Base-by-base conservation (phyloP, 2,329 filamentous ascomycete species). In the Penicillium olsonii region DNA sequence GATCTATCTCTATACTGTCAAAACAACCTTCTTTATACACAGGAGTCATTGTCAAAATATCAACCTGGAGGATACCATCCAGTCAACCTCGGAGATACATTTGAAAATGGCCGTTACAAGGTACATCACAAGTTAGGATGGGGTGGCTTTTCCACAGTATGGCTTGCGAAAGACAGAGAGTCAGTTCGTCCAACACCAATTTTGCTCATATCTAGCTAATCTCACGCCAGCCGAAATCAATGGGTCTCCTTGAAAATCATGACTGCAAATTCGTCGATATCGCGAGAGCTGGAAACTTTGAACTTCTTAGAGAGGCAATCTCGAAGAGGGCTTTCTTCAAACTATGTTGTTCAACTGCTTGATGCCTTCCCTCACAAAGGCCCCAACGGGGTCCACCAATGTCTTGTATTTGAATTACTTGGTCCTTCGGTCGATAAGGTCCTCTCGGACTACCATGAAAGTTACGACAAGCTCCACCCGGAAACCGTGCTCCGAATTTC, bases 51-150 rank as follows among this genome's bases (percentile, higher is more conserved):
- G 12, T n/a, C 29, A 31, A 31, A n/a, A 31, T 45, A 45, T 33
- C 24, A 14, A 31, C 26, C 34, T 38, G 34, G 74, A 1, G 72
- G 74, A 18, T 78, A 70, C 45, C 74, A 78, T 57, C 74, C 76
- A 3, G 65, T 75, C 7, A 60, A 55, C 4, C 62, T 79, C 4
- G 73, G 72, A 18, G 72, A 78, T 43, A 45, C 56, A 1, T 75
- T 78, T 52, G 52, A 72, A 17, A 42, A 68, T 47, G 69, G 64
- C 17, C 69, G 72, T 27, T 79, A 79, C 53, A 63, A 65, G 37
- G 61, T 78, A 38, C 54, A 74, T 42, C 69, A 75, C 46, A 79
- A 79, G 59, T 58, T 78, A 27, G 75, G 75, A 26, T 72, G 66
- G 29, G 75, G 77, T 20, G 68, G 69, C 3, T 76, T 61, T 55